Evolutionary conservation across 2,329 filamentous ascomycete species (phyloP).

Genomic region (Daldinia sp.): DNA sequence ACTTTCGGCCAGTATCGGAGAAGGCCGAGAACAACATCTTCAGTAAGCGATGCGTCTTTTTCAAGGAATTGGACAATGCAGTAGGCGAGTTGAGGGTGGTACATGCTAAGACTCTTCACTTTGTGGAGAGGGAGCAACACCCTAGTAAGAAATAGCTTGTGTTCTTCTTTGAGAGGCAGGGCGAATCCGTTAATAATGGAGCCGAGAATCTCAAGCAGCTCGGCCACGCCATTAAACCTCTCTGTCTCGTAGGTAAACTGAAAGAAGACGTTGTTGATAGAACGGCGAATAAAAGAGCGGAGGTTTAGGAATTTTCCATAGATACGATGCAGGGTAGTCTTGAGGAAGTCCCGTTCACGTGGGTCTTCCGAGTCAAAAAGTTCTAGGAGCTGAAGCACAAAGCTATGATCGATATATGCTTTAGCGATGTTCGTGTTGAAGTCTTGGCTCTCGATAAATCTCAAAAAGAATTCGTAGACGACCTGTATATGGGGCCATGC

Average conservation of each 20-base stretch:
- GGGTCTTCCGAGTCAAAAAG: slow-evolving; percentile 98
- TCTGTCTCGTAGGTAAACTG: slow-evolving; percentile 99
- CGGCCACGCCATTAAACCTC: slow-evolving; percentile 97
- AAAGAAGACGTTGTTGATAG: slow-evolving; percentile 99
- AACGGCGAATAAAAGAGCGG: slow-evolving; percentile 94
- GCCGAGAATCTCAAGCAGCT: slow-evolving; percentile 94
- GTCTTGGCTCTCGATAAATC: slow-evolving; percentile 99
- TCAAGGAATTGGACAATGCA: slow-evolving; percentile 99
- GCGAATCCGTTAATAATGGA: slow-evolving; percentile 99
- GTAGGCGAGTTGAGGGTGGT: slow-evolving; percentile 97
- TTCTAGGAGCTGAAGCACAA: slow-evolving; percentile 96
- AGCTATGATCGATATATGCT: slow-evolving; percentile 97
- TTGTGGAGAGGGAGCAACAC: slow-evolving; percentile 96
- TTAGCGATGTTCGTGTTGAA: slow-evolving; percentile 99
- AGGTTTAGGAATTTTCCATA: slow-evolving; percentile 99
- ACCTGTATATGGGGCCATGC: slow-evolving; percentile 99
- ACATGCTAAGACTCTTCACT: slow-evolving; percentile 99
- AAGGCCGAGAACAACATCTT: slow-evolving; percentile 96
- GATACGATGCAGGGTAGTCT: slow-evolving; percentile 97
- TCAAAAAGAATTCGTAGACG: slow-evolving; percentile 98
- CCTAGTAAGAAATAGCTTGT: slow-evolving; percentile 96
- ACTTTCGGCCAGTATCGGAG: slow-evolving; percentile 99
- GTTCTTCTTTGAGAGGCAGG: slow-evolving; percentile 95
- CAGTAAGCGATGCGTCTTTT: slow-evolving; percentile 95
- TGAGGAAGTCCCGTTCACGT: slow-evolving; percentile 94